These are phyloP conservation scores for Stentor roeselii DNA, from an alignment of 73 alveolate genomes.

Conservation along the genomic window DNA sequence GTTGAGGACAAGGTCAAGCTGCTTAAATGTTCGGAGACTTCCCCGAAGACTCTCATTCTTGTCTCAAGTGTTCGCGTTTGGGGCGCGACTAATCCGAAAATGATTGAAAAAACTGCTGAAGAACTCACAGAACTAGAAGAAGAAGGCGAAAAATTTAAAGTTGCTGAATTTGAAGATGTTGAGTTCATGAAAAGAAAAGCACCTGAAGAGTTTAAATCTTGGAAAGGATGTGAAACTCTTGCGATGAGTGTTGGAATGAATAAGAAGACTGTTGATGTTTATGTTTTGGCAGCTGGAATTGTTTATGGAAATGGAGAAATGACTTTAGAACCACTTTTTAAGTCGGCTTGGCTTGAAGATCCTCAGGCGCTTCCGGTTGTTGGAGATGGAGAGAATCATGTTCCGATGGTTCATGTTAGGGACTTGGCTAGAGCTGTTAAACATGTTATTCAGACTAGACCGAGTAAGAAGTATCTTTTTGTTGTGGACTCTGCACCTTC, in stretches of 20 bases:
- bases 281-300: constrained; percentile 92
- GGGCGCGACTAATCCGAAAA: constrained; percentile 84
- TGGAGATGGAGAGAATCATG: constrained; percentile 84
- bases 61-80: constrained; percentile 80
- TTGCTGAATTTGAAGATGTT: not conserved
- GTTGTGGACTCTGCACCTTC: constrained; percentile 90
- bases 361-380: constrained; percentile 48
- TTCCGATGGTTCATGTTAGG: constrained; percentile 93
- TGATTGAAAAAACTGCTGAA: constrained; percentile 47
- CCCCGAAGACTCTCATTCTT: constrained; percentile 55
- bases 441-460: constrained; percentile 72
- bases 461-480: constrained; percentile 74
- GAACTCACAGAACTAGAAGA: constrained; percentile 39
- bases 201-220: constrained; percentile 23
- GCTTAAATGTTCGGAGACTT: constrained; percentile 32
- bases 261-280: constrained; percentile 70
- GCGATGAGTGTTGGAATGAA: constrained; percentile 63
- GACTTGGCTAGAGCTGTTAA: constrained; percentile 85
- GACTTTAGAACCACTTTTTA: constrained; percentile 64
- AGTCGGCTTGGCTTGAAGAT: constrained; percentile 80
- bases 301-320: constrained; percentile 93
- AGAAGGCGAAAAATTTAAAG: constrained; percentile 18
- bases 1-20: constrained; percentile 60
- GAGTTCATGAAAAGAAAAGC: constrained; percentile 28
- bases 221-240: constrained; percentile 88